phyloP scores from a whole-genome alignment of 2,329 filamentous ascomycete genomes.

The Colletotrichum shisoi region DNA sequence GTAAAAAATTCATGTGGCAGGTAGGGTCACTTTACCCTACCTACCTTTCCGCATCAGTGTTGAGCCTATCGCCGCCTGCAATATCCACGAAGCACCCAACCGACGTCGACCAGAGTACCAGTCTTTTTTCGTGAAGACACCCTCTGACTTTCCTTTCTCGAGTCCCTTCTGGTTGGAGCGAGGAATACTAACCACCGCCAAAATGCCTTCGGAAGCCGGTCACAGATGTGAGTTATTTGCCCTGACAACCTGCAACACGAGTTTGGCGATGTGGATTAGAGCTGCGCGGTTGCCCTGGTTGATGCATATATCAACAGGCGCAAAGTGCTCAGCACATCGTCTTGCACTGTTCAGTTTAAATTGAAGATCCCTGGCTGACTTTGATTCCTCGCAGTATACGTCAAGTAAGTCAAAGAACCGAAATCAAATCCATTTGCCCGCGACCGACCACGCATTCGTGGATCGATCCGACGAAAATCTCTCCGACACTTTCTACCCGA shows the following conservation, averaged over 20 bases:
- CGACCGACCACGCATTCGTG: conserved; percentile 18
- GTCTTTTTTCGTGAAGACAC: conserved; percentile 49
- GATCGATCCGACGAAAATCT: conserved; percentile 17
- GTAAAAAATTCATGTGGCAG: conserved; percentile 12
- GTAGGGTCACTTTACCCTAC: conserved; percentile 14
- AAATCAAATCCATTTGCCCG: conserved; percentile 11
- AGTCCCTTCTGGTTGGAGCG: conserved; percentile 57
- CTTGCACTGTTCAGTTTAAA: conserved; percentile 9
- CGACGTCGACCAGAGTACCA: conserved; percentile 41
- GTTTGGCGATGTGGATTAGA: conserved; percentile 17
- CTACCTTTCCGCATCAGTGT: conserved; percentile 14
- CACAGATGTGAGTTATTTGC: conserved; percentile 78
- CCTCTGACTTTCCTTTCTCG: conserved; percentile 51
- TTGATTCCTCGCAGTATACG: conserved; percentile 70
- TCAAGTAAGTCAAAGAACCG: conserved; percentile 74
- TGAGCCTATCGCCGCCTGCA: conserved; percentile 16
- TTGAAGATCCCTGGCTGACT: conserved; percentile 50
- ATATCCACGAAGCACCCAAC: conserved; percentile 32
- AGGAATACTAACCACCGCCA: conserved; percentile 63
- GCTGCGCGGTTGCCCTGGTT: conserved; percentile 1
- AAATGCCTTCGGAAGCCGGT: conserved; percentile 87
- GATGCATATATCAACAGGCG: background rate
- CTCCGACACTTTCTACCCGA: conserved; percentile 1
- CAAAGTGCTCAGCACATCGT: conserved; percentile 13
- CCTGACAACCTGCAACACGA: conserved; percentile 7